phyloP scores from a whole-genome alignment of 495 filamentous ascomycete genomes.

The Trichoderma reesei region DNA sequence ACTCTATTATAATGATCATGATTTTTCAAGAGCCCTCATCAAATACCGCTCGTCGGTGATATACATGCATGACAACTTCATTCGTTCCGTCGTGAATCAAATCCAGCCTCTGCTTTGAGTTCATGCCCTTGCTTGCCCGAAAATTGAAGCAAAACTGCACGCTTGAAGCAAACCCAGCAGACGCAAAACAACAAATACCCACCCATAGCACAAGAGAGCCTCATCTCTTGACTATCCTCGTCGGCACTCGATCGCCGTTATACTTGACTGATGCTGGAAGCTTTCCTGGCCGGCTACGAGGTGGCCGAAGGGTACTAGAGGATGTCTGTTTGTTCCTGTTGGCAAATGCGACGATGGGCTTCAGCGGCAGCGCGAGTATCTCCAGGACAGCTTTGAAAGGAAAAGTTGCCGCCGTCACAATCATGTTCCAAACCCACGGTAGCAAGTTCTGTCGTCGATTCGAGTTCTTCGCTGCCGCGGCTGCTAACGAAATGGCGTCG shows the following conservation, averaged over 20 bases:
- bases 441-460: conserved; percentile 21
- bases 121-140: neutral
- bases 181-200: neutral
- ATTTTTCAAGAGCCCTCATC: neutral
- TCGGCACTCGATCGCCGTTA: conserved; percentile 19
- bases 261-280: conserved; percentile 11
- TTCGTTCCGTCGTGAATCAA: neutral
- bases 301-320: conserved; percentile 13
- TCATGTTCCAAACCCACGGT: conserved; percentile 23
- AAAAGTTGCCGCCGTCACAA: conserved; percentile 5
- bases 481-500: conserved; percentile 72
- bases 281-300: conserved; percentile 16
- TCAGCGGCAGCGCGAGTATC: conserved; percentile 12
- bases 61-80: neutral
- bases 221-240: conserved; percentile 19
- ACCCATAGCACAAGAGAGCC: neutral
- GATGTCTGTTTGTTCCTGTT: conserved; percentile 15
- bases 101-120: neutral
- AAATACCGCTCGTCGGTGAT: neutral
- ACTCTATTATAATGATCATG: neutral
- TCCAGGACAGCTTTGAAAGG: conserved; percentile 14
- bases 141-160: neutral
- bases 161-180: neutral
- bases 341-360: conserved; percentile 14
- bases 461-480: conserved; percentile 54